Evolutionary conservation across 768 basidiomycete species (phyloP), one percentile per base, ranked within the genome.

Genomic region (Clitopilus hobsonii): DNA sequence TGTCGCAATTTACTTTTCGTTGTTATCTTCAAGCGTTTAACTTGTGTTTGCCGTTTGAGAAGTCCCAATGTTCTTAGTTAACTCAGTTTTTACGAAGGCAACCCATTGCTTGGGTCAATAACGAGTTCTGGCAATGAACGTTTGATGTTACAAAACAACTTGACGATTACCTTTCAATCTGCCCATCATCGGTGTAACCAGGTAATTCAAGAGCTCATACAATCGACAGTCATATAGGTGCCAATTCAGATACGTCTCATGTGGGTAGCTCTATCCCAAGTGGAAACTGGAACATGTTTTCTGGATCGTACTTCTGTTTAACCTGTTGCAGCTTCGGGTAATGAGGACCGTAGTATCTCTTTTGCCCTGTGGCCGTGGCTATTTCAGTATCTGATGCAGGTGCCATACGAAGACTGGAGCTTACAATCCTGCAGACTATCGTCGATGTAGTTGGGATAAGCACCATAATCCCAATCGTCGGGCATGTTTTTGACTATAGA

Each of bases 31-130:
- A n/a, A n/a, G n/a, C n/a, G n/a, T n/a, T n/a, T n/a, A n/a, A n/a
- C n/a, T n/a, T n/a, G n/a, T n/a, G n/a, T n/a, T n/a, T n/a, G n/a
- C n/a, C n/a, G n/a, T n/a, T n/a, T n/a, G n/a, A n/a, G n/a, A n/a
- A n/a, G n/a, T n/a, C n/a, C n/a, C n/a, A n/a, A n/a, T n/a, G n/a
- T n/a, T n/a, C n/a, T n/a, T n/a, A n/a, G n/a, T n/a, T n/a, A 20
- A 5, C 47, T 30, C 8, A 81, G 81, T 81, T 75, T 6, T 67
- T 84, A 7, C 74, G 73, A 6, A 78, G 75, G 7, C 72, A 80
- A 23, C 75, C 81, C 5, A 67, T 84, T 22, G 77, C 79, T 16
- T 83, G 81, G 81, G 79, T 82, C 29, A 77, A 79, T 63, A 82
- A 84, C 59, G 74, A 82, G 60, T 83, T 83, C 64, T 74, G 71